Base-by-base conservation (phyloP, 805 yeast species). In the Pichia rugopelliculosa region DNA sequence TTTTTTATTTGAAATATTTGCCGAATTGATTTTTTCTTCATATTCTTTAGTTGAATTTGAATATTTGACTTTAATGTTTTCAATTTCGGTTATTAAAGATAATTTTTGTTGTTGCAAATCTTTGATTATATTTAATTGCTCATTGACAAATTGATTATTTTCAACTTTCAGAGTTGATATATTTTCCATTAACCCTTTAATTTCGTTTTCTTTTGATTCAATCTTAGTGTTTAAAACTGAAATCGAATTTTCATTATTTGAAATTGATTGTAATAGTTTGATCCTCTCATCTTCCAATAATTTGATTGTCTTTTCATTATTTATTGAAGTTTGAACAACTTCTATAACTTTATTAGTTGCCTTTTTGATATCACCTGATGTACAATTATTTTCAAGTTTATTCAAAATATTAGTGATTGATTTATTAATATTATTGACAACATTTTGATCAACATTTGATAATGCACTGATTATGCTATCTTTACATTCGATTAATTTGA, bases 371-470 rank as follows among this genome's bases (percentile, higher is more conserved):
- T 24, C 17, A 9, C 25, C 13, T 2, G 3, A 27, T 3, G 41
- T 11, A 11, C 33, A 25, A 22, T 13, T 24, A 9, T 6, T 11
- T 11, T 39, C 25, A 18, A 25, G 7, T 10, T 18, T 39, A 10
- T 15, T 17, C 7, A 25, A 6, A 15, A 39, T 36, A 36, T 36
- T 36, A 18, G 18, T 22, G 18, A 36, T 36, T 36, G 23, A 36
- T 9, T 42, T 37, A 20, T 26, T 40, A 23, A 36, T 18, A 11
- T 36, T 20, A 5, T 10, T 9, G 6, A 30, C 4, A 10, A 42
- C 9, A 34, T 45, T 45, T 36, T 45, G 34, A 27, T 49, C 52
- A 18, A 42, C 42, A 2, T 23, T 13, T 11, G 52, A 45, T 21
- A 49, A 42, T 13, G 49, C 33, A 3, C 38, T 25, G 6, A 47